Percentiles rank a stretch among this genome's conserved stretches.
phyloP scores from a whole-genome alignment of 2,329 filamentous ascomycete species.

The Aspergillus sp. region DNA sequence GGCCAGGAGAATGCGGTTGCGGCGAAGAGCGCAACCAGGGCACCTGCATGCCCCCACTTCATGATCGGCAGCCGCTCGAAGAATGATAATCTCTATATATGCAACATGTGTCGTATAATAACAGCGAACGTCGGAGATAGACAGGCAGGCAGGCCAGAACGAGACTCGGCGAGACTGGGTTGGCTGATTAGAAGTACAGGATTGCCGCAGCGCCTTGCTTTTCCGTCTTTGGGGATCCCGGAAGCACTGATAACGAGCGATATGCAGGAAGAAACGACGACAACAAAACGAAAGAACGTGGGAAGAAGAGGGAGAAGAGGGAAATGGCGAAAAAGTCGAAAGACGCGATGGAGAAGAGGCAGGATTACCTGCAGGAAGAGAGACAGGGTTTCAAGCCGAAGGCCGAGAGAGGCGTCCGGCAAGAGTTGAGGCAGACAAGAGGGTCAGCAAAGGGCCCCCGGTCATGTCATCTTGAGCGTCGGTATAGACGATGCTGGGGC shows the following conservation, averaged over 20 bases:
- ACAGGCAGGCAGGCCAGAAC: neutral
- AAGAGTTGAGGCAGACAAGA: no score
- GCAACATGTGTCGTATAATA: constrained; percentile 13
- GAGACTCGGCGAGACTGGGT: neutral
- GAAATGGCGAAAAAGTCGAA: neutral
- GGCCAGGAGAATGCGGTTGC: constrained; percentile 24
- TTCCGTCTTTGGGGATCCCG: neutral
- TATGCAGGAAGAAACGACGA: neutral
- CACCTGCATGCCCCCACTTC: constrained; percentile 20
- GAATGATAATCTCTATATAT: constrained; percentile 7
- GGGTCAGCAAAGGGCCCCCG: neutral
- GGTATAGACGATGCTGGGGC: neutral
- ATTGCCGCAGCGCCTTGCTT: neutral
- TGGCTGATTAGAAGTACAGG: neutral
- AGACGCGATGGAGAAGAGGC: neutral
- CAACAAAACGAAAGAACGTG: constrained; percentile 2
- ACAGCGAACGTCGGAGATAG: neutral
- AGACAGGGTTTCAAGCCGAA: neutral
- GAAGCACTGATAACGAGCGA: neutral
- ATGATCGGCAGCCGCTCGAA: constrained; percentile 15
- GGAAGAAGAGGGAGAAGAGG: neutral
- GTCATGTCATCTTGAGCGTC: neutral
- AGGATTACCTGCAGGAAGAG: constrained; percentile 1
- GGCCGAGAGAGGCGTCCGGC: no score
- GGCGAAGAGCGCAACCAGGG: constrained; percentile 21